phyloP scores from a whole-genome alignment of 371 early-diverging fungal genomes.

The Lichtheimia corymbifera region DNA sequence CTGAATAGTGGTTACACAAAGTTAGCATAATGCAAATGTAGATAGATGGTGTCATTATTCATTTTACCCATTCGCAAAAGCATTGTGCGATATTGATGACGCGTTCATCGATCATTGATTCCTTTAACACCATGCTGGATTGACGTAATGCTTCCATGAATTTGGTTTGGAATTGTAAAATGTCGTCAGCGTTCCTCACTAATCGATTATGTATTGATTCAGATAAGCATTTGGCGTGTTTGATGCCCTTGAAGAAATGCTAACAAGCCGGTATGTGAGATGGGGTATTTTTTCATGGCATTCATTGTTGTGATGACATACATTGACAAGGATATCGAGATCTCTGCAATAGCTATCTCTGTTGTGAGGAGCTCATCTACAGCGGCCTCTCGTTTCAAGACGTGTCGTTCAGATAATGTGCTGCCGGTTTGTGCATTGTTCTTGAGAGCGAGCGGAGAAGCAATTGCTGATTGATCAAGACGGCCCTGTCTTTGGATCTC shows the following conservation, averaged over 20 bases:
- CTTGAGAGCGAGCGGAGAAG: too few species aligned
- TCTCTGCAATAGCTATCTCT: constrained; percentile 38
- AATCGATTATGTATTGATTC: constrained; percentile 21
- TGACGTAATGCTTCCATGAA: constrained; percentile 18
- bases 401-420: constrained; percentile 3
- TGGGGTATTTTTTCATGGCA: background rate
- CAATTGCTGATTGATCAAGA: too few species aligned
- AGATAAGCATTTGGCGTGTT: constrained; percentile 21
- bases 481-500: too few species aligned
- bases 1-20: constrained; percentile 13
- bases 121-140: background rate
- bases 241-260: constrained; percentile 36
- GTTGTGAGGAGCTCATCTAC: constrained; percentile 42
- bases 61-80: constrained; percentile 42
- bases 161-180: constrained; percentile 25
- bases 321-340: constrained; percentile 35
- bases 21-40: background rate
- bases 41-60: background rate
- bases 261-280: background rate
- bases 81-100: constrained; percentile 31
- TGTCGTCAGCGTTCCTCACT: constrained; percentile 29
- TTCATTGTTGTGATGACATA: constrained; percentile 14
- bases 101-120: background rate
- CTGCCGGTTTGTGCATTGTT: too few species aligned
- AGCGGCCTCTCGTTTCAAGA: constrained; percentile 7